Evolutionary conservation across 2,329 filamentous ascomycete species (phyloP).

Genomic region (Verticillium zaregamsianum): DNA sequence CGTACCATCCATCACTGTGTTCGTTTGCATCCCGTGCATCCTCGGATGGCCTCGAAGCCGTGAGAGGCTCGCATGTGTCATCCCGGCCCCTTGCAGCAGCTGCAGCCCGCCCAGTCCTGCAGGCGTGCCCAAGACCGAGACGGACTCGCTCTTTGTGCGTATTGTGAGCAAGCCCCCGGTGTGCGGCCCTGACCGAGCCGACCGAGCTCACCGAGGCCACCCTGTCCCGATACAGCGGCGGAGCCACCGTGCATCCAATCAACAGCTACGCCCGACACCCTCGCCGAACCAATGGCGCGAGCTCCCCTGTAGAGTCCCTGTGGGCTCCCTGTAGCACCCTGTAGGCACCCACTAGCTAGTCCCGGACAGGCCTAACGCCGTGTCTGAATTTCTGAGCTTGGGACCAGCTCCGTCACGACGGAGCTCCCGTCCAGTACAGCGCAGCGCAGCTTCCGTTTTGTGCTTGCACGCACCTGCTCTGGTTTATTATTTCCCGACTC

Average conservation of each 20-base stretch:
- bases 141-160: background rate
- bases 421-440: too few relatives aligned
- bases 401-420: background rate
- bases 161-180: background rate
- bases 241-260: background rate
- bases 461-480: background rate
- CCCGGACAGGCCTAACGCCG: background rate
- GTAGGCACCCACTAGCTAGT: background rate
- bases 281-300: background rate
- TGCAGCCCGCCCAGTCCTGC: background rate
- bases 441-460: background rate
- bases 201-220: background rate
- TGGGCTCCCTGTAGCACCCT: background rate
- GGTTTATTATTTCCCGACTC: background rate
- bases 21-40: background rate
- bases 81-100: background rate
- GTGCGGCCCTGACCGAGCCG: background rate
- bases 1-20: background rate
- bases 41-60: background rate
- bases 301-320: background rate
- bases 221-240: background rate
- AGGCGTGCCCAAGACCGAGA: background rate
- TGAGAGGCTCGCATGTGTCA: background rate
- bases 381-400: conserved; percentile 3
- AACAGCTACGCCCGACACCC: background rate